A percentile compares a stretch with the other conserved stretches of the same genome.
These are phyloP conservation scores for Turritis glabra DNA, from an alignment of 345 rosid genomes.

Conservation along the genomic window DNA sequence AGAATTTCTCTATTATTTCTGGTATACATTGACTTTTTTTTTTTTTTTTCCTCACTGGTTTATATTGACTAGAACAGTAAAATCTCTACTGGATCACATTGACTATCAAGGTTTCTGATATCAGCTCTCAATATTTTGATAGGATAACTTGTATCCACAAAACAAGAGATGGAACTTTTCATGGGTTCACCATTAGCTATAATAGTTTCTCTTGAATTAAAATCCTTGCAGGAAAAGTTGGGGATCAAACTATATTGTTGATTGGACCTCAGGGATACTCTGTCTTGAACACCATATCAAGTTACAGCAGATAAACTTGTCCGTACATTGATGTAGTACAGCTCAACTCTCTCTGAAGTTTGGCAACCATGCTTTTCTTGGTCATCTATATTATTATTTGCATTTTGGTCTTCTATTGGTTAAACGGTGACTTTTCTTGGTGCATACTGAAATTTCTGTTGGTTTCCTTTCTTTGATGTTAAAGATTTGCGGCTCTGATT, in stretches of 20 bases:
- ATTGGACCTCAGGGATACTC: too few species aligned
- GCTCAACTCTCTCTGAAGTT: not conserved
- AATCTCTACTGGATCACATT: not conserved
- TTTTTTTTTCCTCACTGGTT: too few species aligned
- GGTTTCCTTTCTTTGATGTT: not conserved
- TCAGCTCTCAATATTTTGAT: not conserved
- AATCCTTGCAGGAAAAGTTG: conserved; percentile 2
- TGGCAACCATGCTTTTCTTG: conserved; percentile 4
- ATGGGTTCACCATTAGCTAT: not conserved
- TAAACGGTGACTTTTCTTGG: not conserved
- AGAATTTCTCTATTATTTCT: not conserved
- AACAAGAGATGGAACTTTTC: not conserved
- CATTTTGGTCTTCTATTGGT: not conserved
- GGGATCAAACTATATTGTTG: not conserved
- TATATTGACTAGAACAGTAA: conserved; percentile 11
- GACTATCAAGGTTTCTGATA: not conserved
- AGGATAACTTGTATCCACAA: not conserved
- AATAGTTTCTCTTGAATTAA: not conserved
- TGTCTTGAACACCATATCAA: not conserved
- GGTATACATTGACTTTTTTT: conserved; percentile 5
- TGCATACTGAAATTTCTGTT: not conserved
- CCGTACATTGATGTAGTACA: not conserved
- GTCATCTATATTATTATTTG: not conserved
- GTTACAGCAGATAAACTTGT: not conserved
- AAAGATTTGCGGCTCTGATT: not conserved